Evolutionary conservation across 768 basidiomycete species (phyloP).

Genomic region (Dendrothele bispora): DNA sequence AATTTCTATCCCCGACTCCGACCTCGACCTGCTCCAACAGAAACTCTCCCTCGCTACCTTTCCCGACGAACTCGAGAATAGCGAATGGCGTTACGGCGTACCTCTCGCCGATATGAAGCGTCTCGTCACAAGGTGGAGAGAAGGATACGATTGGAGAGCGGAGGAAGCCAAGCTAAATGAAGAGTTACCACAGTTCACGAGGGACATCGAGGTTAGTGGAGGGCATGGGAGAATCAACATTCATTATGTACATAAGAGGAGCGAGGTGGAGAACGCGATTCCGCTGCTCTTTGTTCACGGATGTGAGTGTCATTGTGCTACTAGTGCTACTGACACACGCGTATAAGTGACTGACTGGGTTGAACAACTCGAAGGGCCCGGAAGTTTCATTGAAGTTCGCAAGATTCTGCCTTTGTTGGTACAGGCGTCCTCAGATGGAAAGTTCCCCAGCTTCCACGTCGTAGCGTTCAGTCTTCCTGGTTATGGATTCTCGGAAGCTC

Average conservation of each 20-base stretch:
- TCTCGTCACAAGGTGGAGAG: conserved; percentile 39
- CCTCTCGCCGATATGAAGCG: conserved; percentile 41
- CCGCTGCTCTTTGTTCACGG: conserved; percentile 14
- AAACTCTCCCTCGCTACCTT: conserved; percentile 18
- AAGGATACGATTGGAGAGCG: conserved; percentile 44
- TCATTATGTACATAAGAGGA: conserved; percentile 35
- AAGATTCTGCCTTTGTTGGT: conserved; percentile 44
- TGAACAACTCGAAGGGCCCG: conserved; percentile 36
- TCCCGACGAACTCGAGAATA: conserved; percentile 24
- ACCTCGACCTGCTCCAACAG: conserved; percentile 13
- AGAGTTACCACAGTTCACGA: conserved; percentile 32
- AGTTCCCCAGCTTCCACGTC: conserved; percentile 46
- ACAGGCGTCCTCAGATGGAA: conserved; percentile 17
- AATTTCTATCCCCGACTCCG: conserved; percentile 16
- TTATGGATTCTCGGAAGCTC: conserved; percentile 45
- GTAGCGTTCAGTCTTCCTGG: conserved; percentile 45
- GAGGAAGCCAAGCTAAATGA: conserved; percentile 28
- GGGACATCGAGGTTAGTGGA: conserved; percentile 29
- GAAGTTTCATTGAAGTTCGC: conserved; percentile 38
- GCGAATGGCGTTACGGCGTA: conserved; percentile 35
- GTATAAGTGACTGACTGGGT: neutral
- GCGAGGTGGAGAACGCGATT: conserved; percentile 16
- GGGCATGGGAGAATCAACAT: conserved; percentile 29
- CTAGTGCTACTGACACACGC: too few relatives aligned
- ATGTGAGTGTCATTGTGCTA: conserved; percentile 3